These are phyloP conservation scores for Orbilia oligospora DNA, from an alignment of 2,329 filamentous ascomycete genomes.

Conservation along the genomic window DNA sequence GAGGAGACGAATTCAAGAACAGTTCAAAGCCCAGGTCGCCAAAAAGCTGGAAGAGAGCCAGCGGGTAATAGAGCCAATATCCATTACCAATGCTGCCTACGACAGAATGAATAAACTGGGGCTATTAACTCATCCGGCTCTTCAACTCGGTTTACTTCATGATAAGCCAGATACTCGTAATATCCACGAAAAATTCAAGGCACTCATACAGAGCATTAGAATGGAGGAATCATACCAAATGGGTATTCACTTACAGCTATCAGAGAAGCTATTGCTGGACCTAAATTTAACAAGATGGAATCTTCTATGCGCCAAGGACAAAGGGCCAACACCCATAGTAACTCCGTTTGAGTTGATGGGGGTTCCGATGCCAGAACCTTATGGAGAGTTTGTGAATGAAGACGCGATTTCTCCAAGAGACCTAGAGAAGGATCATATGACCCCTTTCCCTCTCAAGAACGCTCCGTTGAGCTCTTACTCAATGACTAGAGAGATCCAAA, in stretches of 20 bases:
- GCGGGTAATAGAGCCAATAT: conserved; percentile 39
- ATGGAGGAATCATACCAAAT: conserved; percentile 51
- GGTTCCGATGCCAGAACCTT: conserved; percentile 49
- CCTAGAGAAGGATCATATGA: conserved; percentile 2
- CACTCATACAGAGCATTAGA: conserved; percentile 35
- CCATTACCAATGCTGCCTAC: conserved; percentile 44
- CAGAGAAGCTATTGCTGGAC: conserved; percentile 42
- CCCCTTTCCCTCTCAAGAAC: neutral
- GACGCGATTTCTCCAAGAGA: neutral
- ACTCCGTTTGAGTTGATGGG: conserved; percentile 52
- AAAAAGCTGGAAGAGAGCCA: conserved; percentile 51
- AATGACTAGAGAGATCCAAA: conserved; percentile 44
- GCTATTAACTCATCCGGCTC: conserved; percentile 39
- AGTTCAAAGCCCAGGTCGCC: conserved; percentile 57
- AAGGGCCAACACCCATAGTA: conserved; percentile 16
- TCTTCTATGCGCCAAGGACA: conserved; percentile 16
- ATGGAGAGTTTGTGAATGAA: conserved; percentile 22
- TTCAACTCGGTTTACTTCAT: conserved; percentile 38
- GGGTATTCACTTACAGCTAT: conserved; percentile 29
- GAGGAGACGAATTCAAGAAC: conserved; percentile 47
- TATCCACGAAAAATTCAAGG: conserved; percentile 44
- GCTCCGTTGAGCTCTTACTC: conserved; percentile 38
- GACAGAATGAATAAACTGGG: conserved; percentile 38
- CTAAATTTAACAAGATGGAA: conserved; percentile 40
- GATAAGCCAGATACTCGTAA: conserved; percentile 45